These are phyloP conservation scores for Metarhizium album DNA, from an alignment of 2,329 filamentous ascomycete genomes.

Conservation along the genomic window DNA sequence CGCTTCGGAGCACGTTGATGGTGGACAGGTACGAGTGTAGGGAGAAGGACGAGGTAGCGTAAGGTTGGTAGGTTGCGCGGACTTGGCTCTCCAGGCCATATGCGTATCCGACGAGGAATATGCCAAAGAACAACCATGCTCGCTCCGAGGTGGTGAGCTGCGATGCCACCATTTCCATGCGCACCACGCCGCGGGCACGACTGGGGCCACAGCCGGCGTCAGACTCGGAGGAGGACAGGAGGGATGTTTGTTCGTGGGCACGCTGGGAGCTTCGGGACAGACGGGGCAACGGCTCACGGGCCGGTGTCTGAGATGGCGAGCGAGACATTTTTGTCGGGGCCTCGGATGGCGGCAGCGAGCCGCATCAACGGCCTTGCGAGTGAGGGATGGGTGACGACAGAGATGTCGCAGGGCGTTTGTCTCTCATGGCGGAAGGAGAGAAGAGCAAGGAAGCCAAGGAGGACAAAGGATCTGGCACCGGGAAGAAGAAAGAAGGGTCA, in stretches of 20 bases:
- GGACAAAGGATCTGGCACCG: not conserved
- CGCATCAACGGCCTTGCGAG: no score
- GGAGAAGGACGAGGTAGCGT: slow-evolving; percentile 40
- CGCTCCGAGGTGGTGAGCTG: slow-evolving; percentile 36
- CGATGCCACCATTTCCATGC: slow-evolving; percentile 38
- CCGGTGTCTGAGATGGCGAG: not conserved
- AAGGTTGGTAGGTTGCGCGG: slow-evolving; percentile 41
- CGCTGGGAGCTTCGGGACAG: not conserved
- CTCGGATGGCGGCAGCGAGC: not conserved
- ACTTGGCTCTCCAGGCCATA: slow-evolving; percentile 47
- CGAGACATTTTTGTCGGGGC: not conserved
- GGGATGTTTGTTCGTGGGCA: not conserved
- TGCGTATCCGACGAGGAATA: slow-evolving; percentile 50
- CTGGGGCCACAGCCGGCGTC: not conserved
- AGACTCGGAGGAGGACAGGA: not conserved
- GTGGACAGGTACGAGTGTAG: slow-evolving; percentile 47
- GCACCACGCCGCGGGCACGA: slow-evolving; percentile 33
- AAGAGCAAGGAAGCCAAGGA: not conserved
- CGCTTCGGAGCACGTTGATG: slow-evolving; percentile 45
- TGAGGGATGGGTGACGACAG: not conserved
- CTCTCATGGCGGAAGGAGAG: not conserved
- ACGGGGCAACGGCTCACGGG: not conserved
- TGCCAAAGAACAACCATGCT: slow-evolving; percentile 39
- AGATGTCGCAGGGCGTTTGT: not conserved
- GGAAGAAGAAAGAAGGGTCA: not conserved